A percentile compares a stretch with the other conserved stretches of the same genome.
Conservation (phyloP, 2,329 filamentous ascomycete species). For the Ophiosphaerella herpotricha region DNA sequence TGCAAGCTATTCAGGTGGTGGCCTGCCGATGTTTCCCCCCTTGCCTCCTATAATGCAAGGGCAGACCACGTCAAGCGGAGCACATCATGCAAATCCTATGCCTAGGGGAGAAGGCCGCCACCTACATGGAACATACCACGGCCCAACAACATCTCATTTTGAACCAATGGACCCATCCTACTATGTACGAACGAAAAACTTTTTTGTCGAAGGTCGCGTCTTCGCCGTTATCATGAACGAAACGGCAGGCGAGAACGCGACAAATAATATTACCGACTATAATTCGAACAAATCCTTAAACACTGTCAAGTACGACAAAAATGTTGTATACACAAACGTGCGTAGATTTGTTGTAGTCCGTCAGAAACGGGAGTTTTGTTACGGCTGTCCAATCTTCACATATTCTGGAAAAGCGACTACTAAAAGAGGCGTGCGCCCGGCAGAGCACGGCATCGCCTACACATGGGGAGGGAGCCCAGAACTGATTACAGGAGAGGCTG, state of each 20-base stretch:
- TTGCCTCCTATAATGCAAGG: not conserved
- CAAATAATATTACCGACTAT: not conserved
- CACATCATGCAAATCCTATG: not conserved
- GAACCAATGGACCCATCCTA: too few species aligned
- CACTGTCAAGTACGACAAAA: not conserved
- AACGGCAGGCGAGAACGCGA: not conserved
- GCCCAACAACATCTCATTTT: not conserved
- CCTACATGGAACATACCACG: not conserved
- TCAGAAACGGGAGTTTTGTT: slow-evolving; percentile 11
- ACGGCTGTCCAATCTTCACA: slow-evolving; percentile 14
- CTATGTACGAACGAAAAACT: not conserved
- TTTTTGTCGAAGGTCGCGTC: slow-evolving; percentile 9
- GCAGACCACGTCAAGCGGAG: too few species aligned
- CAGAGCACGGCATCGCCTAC: slow-evolving; percentile 48
- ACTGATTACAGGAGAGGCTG: slow-evolving; percentile 23
- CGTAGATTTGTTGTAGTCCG: slow-evolving; percentile 18
- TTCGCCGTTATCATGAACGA: slow-evolving; percentile 12
- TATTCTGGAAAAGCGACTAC: slow-evolving; percentile 8
- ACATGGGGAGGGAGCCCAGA: slow-evolving; percentile 8
- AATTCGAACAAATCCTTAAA: slow-evolving; percentile 3
- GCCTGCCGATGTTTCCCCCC: not conserved
- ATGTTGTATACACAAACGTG: slow-evolving; percentile 10
- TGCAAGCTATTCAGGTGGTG: too few species aligned
- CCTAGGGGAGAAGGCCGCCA: not conserved
- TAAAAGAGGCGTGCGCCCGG: slow-evolving; percentile 11